These are phyloP conservation scores for Pseudogymnoascus sp. DNA, from an alignment of 2,329 filamentous ascomycete species.

Conservation along the genomic window DNA sequence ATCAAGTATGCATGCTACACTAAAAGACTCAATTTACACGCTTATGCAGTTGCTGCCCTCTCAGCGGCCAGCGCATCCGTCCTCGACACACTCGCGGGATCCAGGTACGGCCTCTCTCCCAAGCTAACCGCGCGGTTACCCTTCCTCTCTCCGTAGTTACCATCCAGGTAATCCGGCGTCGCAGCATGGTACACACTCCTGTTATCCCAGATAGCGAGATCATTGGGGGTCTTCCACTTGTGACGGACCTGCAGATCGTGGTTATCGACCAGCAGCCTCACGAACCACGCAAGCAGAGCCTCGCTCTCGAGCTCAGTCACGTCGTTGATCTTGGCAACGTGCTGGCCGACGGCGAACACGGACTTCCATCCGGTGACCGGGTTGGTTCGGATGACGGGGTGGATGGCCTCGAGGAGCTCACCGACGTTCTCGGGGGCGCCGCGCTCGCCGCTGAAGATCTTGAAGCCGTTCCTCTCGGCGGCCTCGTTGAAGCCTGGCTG, in stretches of 20 bases:
- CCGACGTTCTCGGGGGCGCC: conserved; percentile 45
- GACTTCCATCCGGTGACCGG: conserved; percentile 51
- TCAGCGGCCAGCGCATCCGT: conserved; percentile 31
- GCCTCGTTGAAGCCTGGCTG: conserved; percentile 43
- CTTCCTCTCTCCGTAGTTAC: conserved; percentile 37
- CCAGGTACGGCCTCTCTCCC: conserved; percentile 43
- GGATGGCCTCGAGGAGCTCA: conserved; percentile 38
- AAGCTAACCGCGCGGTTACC: conserved; percentile 41
- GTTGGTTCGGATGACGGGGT: conserved; percentile 49
- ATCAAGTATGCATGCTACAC: neutral
- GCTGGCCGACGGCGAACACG: conserved; percentile 44
- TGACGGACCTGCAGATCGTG: conserved; percentile 45
- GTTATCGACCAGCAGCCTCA: conserved; percentile 43
- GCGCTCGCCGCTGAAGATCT: conserved; percentile 38
- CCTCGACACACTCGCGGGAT: conserved; percentile 37
- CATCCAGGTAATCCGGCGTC: conserved; percentile 41
- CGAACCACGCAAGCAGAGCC: conserved; percentile 44
- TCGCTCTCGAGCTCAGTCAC: conserved; percentile 40
- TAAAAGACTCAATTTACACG: neutral
- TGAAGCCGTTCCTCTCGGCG: conserved; percentile 37
- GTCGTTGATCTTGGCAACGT: conserved; percentile 43
- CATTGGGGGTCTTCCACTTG: conserved; percentile 30
- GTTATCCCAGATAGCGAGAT: conserved; percentile 49
- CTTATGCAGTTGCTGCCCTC: neutral
- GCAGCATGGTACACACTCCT: conserved; percentile 45